phyloP scores from a whole-genome alignment of 2,329 filamentous ascomycete species.

The Ilyonectria mors-panacis region DNA sequence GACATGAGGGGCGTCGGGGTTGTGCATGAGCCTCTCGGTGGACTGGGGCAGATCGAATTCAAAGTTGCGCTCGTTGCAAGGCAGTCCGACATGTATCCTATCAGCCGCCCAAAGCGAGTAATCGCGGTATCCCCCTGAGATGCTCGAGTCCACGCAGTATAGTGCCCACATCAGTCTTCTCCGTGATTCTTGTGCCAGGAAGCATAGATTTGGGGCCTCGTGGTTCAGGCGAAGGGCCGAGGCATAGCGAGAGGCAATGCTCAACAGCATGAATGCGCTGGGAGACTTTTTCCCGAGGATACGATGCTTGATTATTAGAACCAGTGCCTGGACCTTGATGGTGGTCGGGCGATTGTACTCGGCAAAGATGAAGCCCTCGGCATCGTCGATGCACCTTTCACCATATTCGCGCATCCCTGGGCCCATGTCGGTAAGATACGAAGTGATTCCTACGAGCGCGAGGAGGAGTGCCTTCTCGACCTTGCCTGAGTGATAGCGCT shows the following conservation, averaged over 20 bases:
- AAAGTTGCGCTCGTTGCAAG: slow-evolving; percentile 62
- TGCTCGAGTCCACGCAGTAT: slow-evolving; percentile 59
- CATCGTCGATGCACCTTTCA: slow-evolving; percentile 68
- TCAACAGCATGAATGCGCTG: slow-evolving; percentile 62
- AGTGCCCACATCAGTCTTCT: slow-evolving; percentile 62
- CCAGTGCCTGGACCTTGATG: slow-evolving; percentile 66
- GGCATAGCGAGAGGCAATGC: slow-evolving; percentile 60
- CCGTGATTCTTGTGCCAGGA: slow-evolving; percentile 59
- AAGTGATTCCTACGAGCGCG: slow-evolving; percentile 70
- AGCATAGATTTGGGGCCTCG: slow-evolving; percentile 57
- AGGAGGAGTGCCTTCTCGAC: slow-evolving; percentile 69
- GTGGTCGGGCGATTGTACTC: slow-evolving; percentile 70
- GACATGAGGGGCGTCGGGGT: slow-evolving; percentile 56
- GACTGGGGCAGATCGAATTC: slow-evolving; percentile 71
- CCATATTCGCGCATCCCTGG: slow-evolving; percentile 67
- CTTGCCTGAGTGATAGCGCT: slow-evolving; percentile 70
- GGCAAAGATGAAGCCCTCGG: slow-evolving; percentile 66
- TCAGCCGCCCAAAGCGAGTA: slow-evolving; percentile 61
- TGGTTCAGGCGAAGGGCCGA: slow-evolving; percentile 61
- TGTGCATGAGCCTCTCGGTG: slow-evolving; percentile 66
- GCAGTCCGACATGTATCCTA: slow-evolving; percentile 58
- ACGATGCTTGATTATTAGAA: slow-evolving; percentile 62
- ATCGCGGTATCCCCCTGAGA: slow-evolving; percentile 61
- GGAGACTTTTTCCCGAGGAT: slow-evolving; percentile 61
- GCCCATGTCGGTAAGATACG: slow-evolving; percentile 69